Conservation (phyloP, 1,284 basidiomycete genomes). For the Vanrija pseudolonga region DNA sequence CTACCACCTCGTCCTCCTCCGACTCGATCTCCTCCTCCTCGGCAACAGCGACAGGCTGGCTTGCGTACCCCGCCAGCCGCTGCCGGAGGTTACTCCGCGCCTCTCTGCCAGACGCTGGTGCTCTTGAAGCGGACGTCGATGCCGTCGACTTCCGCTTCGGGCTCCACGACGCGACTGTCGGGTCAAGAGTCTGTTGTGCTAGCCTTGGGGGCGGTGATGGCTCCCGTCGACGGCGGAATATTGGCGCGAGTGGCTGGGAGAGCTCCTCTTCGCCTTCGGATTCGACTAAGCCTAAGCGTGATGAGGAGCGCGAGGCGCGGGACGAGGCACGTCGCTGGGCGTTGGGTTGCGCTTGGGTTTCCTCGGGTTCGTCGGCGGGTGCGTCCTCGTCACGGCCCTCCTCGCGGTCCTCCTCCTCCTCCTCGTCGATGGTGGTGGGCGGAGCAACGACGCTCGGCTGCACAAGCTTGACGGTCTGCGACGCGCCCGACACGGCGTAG, state of each 20-base stretch:
- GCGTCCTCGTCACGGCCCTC: conserved; percentile 13
- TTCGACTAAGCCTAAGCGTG: not conserved
- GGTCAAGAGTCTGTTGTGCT: conserved; percentile 21
- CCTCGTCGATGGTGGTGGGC: conserved; percentile 17
- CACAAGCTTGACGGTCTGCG: conserved; percentile 24
- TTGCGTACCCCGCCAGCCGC: conserved; percentile 57
- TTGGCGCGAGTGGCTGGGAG: not conserved
- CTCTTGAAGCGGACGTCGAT: not conserved
- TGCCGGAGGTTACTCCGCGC: conserved; percentile 51
- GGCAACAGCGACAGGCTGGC: conserved; percentile 49
- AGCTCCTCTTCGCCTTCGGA: conserved; percentile 11
- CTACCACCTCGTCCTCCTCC: conserved; percentile 20
- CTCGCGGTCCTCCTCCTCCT: not conserved
- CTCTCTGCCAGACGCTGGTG: conserved; percentile 15
- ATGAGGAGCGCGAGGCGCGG: no score
- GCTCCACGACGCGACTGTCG: conserved; percentile 25
- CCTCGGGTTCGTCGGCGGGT: not conserved
- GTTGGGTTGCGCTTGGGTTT: no score
- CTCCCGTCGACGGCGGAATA: not conserved
- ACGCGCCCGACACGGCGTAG: conserved; percentile 56
- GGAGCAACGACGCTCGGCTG: not conserved
- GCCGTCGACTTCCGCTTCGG: conserved; percentile 14
- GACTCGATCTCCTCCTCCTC: conserved; percentile 15
- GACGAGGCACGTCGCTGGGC: no score
- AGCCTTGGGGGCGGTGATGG: not conserved